Base-by-base conservation (phyloP, 257 asterid species). In the Osmanthus fragrans region DNA sequence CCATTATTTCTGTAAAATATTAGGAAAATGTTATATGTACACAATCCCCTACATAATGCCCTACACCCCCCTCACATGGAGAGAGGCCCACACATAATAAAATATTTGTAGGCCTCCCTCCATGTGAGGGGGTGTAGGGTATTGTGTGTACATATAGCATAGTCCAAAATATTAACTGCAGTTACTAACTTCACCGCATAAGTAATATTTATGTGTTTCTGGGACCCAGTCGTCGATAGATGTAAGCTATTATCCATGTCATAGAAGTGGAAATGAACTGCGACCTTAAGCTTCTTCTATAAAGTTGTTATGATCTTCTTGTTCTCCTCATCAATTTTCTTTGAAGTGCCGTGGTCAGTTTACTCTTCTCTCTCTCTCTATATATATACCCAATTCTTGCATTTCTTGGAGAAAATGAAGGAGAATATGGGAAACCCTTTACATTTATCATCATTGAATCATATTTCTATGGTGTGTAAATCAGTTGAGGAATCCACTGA, bases 381-480 rank as follows among this genome's bases (percentile, higher is more conserved):
- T 15, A 5, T 12, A 0, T 4, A 47, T n/a, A n/a, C 0, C 39
- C 13, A 37, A 34, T 73, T 19, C 63, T 51, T 23, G 19, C 19
- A 15, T 49, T 32, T 21, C 12, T 39, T 5, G 51, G 7, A 49
- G 2, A 80, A 72, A 34, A 90, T 90, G 97, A 93, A 92, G 87
- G 96, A 79, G 6, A 80, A 74, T 70, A 82, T 69, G 72, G 91
- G 80, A 40, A 93, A 92, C 69, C 98, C 99, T 7, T 64, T 96
- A 82, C 88, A 87, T 64, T 89, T 96, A n/a, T 90, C 96, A 1
- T 96, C 99, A 30, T 79, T 96, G 66, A 96, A 96, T 77, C 99
- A 96, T 75, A 88, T 96, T 83, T 96, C 99, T 0, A 85, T 96
- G 54, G 84, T 96, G 2, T 93, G 98, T 82, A 86, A 76, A 86